Evolutionary conservation across 2,329 filamentous ascomycete genomes (phyloP).

Genomic region (Aphanocladium album): DNA sequence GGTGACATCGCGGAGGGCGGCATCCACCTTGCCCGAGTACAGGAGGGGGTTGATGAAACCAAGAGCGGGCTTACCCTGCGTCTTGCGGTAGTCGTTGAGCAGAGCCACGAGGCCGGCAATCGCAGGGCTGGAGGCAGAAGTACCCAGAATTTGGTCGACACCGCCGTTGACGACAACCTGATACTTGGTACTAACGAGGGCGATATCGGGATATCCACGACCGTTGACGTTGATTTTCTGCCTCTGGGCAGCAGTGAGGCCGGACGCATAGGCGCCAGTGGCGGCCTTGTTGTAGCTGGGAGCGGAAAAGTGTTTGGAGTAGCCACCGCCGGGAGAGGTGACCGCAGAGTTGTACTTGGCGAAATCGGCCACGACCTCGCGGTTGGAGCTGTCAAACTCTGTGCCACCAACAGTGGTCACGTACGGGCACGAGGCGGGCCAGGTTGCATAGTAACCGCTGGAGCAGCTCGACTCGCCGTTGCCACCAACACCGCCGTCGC

Average conservation of each 20-base stretch:
- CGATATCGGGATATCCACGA: constrained; percentile 12
- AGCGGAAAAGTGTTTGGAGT: constrained; percentile 9
- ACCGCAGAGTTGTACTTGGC: background rate
- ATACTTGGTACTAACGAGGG: constrained; percentile 7
- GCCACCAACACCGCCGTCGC: constrained; percentile 20
- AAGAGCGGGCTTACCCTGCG: constrained; percentile 8
- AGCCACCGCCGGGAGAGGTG: constrained; percentile 9
- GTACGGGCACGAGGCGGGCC: constrained; percentile 37
- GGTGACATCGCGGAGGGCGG: constrained; percentile 13
- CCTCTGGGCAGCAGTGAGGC: background rate
- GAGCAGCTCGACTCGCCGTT: constrained; percentile 18
- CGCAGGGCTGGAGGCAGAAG: constrained; percentile 8
- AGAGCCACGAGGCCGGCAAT: constrained; percentile 7
- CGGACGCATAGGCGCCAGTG: background rate
- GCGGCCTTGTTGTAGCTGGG: constrained; percentile 7
- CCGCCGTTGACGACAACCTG: background rate
- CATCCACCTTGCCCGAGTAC: constrained; percentile 16
- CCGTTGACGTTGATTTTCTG: background rate
- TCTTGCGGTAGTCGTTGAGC: constrained; percentile 12
- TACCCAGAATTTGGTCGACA: background rate
- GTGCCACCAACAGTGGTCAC: constrained; percentile 50
- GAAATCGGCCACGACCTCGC: constrained; percentile 11
- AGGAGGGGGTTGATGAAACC: constrained; percentile 14
- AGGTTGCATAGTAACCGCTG: constrained; percentile 30
- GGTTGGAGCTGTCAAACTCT: background rate